phyloP scores from a whole-genome alignment of 192 early-diverging fungal species.

The Coemansia aciculifera region DNA sequence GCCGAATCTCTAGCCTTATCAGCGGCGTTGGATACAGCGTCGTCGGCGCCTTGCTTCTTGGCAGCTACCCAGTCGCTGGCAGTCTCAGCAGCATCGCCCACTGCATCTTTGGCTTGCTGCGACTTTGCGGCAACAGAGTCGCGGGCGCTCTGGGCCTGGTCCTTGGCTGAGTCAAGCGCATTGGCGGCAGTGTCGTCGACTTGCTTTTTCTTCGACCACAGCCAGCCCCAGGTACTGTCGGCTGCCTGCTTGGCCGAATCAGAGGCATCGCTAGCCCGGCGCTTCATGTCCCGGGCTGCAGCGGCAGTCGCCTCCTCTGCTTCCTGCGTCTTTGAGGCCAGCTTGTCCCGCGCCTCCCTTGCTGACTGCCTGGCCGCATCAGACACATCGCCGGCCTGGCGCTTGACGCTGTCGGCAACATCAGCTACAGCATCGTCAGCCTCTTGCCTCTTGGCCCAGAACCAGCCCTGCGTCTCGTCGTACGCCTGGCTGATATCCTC shows the following conservation, averaged over 20 bases:
- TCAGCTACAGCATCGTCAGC: not conserved
- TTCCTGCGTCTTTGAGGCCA: slow-evolving; percentile 13
- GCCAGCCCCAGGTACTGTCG: slow-evolving; percentile 16
- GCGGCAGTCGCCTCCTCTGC: slow-evolving; percentile 1
- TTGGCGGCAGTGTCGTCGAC: slow-evolving; percentile 7
- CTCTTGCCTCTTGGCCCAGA: slow-evolving; percentile 30
- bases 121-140: not conserved
- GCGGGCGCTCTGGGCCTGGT: not conserved
- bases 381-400: slow-evolving; percentile 4
- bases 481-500: not conserved
- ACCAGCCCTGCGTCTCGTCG: slow-evolving; percentile 23
- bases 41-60: not conserved
- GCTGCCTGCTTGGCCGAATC: slow-evolving; percentile 21
- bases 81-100: slow-evolving; percentile 11
- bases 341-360: not conserved
- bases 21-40: not conserved
- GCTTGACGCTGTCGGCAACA: slow-evolving; percentile 1
- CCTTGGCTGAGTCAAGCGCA: slow-evolving; percentile 3
- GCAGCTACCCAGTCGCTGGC: slow-evolving; percentile 22
- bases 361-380: slow-evolving; percentile 17
- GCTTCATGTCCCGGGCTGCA: not conserved
- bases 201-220: slow-evolving; percentile 13
- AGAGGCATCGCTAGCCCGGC: slow-evolving; percentile 8
- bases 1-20: slow-evolving; percentile 2
- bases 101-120: not conserved